These are phyloP conservation scores for Alectoria sarmentosa DNA, from an alignment of 495 filamentous ascomycete genomes.

Conservation along the genomic window DNA sequence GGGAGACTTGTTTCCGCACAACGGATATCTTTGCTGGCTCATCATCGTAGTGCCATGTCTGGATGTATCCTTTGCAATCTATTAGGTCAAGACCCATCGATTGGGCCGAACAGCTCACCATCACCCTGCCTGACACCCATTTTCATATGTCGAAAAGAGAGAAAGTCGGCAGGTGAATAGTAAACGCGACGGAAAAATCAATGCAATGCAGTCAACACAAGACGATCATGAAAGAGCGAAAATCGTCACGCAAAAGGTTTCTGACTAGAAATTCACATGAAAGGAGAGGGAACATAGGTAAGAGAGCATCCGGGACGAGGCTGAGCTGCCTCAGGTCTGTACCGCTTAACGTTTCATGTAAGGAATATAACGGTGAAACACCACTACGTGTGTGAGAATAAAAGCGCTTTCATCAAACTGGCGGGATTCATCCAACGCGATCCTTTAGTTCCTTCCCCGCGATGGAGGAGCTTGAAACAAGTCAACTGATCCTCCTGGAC, in stretches of 20 bases:
- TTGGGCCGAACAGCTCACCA: neutral
- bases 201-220: neutral
- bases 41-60: neutral
- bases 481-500: neutral
- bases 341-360: neutral
- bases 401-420: neutral
- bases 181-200: neutral
- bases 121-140: neutral
- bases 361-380: slow-evolving; percentile 3
- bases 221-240: neutral
- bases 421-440: neutral
- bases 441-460: neutral
- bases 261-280: neutral
- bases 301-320: neutral
- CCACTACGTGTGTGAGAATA: neutral
- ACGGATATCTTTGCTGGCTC: neutral
- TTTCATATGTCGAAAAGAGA: neutral
- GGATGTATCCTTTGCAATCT: neutral
- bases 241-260: neutral
- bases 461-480: neutral
- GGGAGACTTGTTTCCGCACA: neutral
- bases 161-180: neutral
- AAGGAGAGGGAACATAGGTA: neutral
- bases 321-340: neutral
- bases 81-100: neutral